phyloP scores from a whole-genome alignment of 768 basidiomycete species.

The Gymnopilus junonius region DNA sequence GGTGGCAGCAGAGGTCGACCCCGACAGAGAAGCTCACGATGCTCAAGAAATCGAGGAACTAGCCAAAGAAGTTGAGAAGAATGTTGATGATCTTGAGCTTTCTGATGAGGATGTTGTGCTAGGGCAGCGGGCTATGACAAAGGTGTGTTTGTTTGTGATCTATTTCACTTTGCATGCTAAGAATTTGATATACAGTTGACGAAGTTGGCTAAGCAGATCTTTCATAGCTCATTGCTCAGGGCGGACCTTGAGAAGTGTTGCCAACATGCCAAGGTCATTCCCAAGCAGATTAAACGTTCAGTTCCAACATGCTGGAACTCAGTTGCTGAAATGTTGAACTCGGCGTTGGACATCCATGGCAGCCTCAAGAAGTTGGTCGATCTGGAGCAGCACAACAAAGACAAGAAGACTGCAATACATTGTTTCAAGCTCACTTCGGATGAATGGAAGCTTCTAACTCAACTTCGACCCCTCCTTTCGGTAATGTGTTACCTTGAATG shows the following conservation, averaged over 20 bases:
- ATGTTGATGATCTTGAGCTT: not conserved
- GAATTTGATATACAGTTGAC: too few relatives aligned
- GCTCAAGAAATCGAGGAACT: not conserved
- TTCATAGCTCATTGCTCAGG: not conserved
- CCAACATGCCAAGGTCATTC: not conserved
- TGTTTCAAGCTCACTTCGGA: not conserved
- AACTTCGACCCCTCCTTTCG: not conserved
- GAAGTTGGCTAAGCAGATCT: not conserved
- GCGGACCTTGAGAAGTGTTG: not conserved
- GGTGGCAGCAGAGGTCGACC: not conserved
- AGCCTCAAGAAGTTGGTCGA: not conserved
- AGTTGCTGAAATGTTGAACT: not conserved
- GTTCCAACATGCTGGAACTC: not conserved
- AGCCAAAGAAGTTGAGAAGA: too few relatives aligned
- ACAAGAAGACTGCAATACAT: too few relatives aligned
- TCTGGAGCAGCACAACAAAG: not conserved
- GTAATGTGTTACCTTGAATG: not conserved
- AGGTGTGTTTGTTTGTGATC: not conserved
- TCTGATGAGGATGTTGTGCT: not conserved
- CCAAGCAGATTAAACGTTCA: not conserved
- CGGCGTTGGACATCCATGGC: not conserved
- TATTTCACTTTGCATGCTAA: too few relatives aligned
- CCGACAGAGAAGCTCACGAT: not conserved
- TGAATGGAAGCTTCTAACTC: not conserved
- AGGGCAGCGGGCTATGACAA: not conserved